Evolutionary conservation across 176 grass and related monocot genomes (phyloP).

Genomic region (Phoenix dactylifera): DNA sequence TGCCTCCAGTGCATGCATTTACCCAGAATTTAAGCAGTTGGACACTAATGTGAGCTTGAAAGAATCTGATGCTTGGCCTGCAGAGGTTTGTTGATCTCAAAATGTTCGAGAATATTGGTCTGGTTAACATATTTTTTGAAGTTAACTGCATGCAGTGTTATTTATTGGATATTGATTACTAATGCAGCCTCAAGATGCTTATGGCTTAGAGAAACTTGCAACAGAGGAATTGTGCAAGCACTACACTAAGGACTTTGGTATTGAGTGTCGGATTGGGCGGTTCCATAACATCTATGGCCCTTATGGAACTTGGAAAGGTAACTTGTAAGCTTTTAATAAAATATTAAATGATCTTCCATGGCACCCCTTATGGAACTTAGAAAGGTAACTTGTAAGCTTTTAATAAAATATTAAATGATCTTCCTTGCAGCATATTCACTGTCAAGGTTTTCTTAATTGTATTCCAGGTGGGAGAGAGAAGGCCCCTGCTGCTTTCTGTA

Average conservation of each 20-base stretch:
- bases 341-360: too few species aligned
- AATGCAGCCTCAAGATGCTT: conserved; percentile 16
- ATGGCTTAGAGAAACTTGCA: conserved; percentile 13
- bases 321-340: neutral
- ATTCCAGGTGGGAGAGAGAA: conserved; percentile 15
- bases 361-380: too few species aligned
- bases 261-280: conserved; percentile 19
- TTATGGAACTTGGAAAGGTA: conserved; percentile 24
- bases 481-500: conserved; percentile 18
- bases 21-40: conserved; percentile 88
- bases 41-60: conserved; percentile 89
- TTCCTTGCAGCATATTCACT: too few species aligned
- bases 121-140: neutral
- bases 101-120: neutral
- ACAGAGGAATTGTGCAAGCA: conserved; percentile 50
- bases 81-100: conserved; percentile 4
- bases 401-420: too few species aligned
- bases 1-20: conserved; percentile 83
- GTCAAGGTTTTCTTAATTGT: neutral
- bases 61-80: conserved; percentile 86
- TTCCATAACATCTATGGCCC: conserved; percentile 20
- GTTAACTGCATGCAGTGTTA: conserved; percentile 11
- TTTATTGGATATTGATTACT: too few species aligned
- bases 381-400: conserved; percentile 14
- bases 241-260: conserved; percentile 62